A percentile compares a stretch with the other conserved stretches of the same genome.
These are phyloP conservation scores for Dictyostelium purpureum DNA, from an alignment of 78 protist genomes.

Conservation along the genomic window DNA sequence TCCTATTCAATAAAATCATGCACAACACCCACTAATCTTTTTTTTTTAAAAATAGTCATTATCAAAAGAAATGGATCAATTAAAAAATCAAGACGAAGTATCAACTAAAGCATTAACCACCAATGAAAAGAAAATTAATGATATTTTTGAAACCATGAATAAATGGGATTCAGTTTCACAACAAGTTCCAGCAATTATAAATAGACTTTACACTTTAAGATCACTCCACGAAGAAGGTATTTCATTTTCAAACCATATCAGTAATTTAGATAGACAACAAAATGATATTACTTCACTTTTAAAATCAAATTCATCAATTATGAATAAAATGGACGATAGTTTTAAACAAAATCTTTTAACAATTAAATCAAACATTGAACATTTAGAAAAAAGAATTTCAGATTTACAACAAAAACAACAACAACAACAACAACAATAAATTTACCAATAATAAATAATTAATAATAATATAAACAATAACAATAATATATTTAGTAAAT, in stretches of 20 bases:
- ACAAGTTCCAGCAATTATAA: conserved; percentile 70
- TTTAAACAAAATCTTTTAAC: conserved; percentile 49
- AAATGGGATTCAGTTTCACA: conserved; percentile 63
- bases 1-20: not conserved
- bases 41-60: not conserved
- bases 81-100: conserved; percentile 50
- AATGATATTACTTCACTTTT: conserved; percentile 45
- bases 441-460: not conserved
- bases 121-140: conserved; percentile 63
- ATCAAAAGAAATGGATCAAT: conserved; percentile 48
- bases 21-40: not conserved
- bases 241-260: conserved; percentile 49
- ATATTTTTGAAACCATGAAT: conserved; percentile 55
- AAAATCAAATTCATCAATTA: conserved; percentile 33
- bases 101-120: conserved; percentile 29
- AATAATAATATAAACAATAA: not conserved
- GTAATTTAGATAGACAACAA: conserved; percentile 63
- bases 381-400: conserved; percentile 61
- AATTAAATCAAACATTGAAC: conserved; percentile 56
- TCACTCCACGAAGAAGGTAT: conserved; percentile 77
- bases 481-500: not conserved
- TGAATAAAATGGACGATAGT: conserved; percentile 77
- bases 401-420: not conserved
- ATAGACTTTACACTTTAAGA: conserved; percentile 66
- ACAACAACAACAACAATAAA: not conserved